Evolutionary conservation across 1,139 yeast genomes (phyloP), one percentile per base, ranked within the genome.

Genomic region (Blastobotrys indianensis): DNA sequence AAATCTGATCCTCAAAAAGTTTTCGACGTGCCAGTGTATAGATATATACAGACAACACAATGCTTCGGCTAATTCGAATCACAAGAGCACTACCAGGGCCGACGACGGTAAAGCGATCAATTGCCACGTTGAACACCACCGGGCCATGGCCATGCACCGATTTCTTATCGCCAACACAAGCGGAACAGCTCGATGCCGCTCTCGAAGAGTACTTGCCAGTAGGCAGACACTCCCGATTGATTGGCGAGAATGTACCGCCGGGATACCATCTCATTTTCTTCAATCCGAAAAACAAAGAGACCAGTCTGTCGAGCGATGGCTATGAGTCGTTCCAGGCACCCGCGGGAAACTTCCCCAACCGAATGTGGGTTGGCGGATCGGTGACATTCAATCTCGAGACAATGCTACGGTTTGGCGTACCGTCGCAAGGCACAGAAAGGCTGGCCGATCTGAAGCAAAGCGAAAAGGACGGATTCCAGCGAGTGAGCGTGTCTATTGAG

Each of bases 291-390:
- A 79, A 75, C 37, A 61, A 66, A 23, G 87, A 79, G 53, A 45
- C 53, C 0, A 63, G 62, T 2, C 59, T 86, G 23, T 81, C 84
- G 0, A 41, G 58, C 1, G 97, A 90, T 62, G 97, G 97, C 0
- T 90, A 86, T 63, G 95, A 85, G 55, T 73, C 80, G 47, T 79
- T 82, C 56, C 95, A 85, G 61, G 80, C 92, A 1, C 96, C 96
- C 0, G 56, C 56, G 2, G 68, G 57, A 6, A 41, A 46, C 23
- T 86, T 70, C 59, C 66, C 66, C 23, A 68, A 94, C 50, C 68
- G 97, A 32, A 75, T 90, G 79, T 90, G 97, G 97, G 80, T 77
- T 0, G 79, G 81, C 34, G 97, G 97, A 1, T 63, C 71, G 23
- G 65, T 86, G 28, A 64, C 64, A 73, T 76, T 59, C 57, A 61